These are phyloP conservation scores for Copromyces sp. DNA, from an alignment of 495 filamentous ascomycete genomes.

Conservation along the genomic window DNA sequence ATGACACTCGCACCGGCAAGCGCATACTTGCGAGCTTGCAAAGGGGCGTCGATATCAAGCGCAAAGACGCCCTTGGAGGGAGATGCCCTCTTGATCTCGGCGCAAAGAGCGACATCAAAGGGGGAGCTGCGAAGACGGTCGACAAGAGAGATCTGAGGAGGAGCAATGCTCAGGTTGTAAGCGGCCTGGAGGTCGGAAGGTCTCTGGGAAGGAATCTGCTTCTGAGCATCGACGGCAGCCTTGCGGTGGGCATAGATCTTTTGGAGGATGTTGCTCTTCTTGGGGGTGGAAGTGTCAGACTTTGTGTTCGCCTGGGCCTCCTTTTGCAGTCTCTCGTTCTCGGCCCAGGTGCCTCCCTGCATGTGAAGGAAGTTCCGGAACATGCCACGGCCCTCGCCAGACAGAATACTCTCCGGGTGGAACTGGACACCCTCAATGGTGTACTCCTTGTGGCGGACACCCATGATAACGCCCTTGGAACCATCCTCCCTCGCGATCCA, in stretches of 20 bases:
- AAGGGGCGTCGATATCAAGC: conserved; percentile 72
- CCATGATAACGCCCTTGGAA: conserved; percentile 83
- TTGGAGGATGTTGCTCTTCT: conserved; percentile 77
- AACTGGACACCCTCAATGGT: conserved; percentile 92
- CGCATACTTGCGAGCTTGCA: conserved; percentile 86
- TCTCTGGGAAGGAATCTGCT: conserved; percentile 75
- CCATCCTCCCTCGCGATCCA: conserved; percentile 61
- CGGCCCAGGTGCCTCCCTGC: conserved; percentile 81
- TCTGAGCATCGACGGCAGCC: conserved; percentile 70
- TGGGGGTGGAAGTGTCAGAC: conserved; percentile 18
- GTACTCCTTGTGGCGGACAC: conserved; percentile 83
- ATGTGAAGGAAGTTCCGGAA: conserved; percentile 84
- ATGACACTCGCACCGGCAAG: conserved; percentile 92
- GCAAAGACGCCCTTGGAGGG: conserved; percentile 95
- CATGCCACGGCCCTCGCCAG: conserved; percentile 78
- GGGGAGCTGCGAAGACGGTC: conserved; percentile 69
- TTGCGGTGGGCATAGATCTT: conserved; percentile 82
- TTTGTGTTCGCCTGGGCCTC: conserved; percentile 14
- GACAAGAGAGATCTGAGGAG: conserved; percentile 76
- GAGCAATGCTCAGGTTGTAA: conserved; percentile 72
- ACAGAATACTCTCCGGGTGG: conserved; percentile 94
- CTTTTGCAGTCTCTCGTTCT: conserved; percentile 51
- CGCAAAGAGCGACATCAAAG: conserved; percentile 78
- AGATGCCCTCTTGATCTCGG: conserved; percentile 93
- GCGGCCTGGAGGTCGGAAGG: conserved; percentile 75